Evolutionary conservation across 352 stramenopile species (phyloP).

Genomic region (Globisporangium spiculum): DNA sequence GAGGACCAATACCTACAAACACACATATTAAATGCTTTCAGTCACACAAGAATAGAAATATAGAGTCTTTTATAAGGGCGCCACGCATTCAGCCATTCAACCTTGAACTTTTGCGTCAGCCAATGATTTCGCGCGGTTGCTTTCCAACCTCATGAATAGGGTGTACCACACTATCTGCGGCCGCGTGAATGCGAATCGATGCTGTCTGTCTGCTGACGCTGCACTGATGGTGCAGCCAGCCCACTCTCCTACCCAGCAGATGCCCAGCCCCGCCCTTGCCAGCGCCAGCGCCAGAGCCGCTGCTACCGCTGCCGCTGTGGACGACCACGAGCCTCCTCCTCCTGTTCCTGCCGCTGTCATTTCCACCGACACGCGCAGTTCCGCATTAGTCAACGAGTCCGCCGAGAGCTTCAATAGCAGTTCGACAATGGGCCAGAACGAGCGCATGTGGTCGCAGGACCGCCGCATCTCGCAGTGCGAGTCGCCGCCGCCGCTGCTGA

Average conservation of each 20-base stretch:
- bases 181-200: conserved; percentile 2
- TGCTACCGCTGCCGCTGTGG: neutral
- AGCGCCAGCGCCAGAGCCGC: neutral
- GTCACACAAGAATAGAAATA: neutral
- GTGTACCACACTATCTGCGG: neutral
- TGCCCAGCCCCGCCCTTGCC: neutral
- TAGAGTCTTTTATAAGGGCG: neutral
- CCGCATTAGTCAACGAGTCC: neutral
- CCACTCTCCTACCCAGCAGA: neutral
- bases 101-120: neutral
- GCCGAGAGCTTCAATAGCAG: neutral
- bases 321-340: conserved; percentile 19
- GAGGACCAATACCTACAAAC: neutral
- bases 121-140: neutral
- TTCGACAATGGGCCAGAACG: conserved; percentile 31
- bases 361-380: neutral
- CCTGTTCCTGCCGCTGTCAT: conserved; percentile 9
- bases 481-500: conserved; percentile 57
- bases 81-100: conserved; percentile 2
- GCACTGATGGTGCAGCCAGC: neutral
- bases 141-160: neutral
- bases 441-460: conserved; percentile 59
- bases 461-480: conserved; percentile 29
- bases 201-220: neutral
- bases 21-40: neutral